Evolutionary conservation across 257 asterid genomes (phyloP).

Genomic region (Solanum chilense): DNA sequence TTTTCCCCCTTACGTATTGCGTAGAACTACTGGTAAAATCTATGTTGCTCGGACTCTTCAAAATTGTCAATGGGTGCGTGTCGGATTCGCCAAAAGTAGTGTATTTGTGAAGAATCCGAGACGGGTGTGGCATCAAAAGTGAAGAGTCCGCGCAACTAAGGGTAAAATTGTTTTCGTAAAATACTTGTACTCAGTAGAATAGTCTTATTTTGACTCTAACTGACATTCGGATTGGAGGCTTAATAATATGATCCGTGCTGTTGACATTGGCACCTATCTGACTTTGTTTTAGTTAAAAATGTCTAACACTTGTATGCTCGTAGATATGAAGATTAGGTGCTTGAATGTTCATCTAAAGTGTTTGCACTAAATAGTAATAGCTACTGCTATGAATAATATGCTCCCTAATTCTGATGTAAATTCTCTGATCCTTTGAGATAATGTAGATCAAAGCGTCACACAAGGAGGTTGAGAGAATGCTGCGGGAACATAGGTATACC

Average conservation of each 20-base stretch:
- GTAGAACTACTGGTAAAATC: not conserved
- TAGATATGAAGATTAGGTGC: not conserved
- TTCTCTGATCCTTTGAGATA: slow-evolving; percentile 25
- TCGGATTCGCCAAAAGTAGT: no score
- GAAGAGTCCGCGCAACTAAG: no score
- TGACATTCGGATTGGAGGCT: not conserved
- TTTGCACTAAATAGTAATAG: not conserved
- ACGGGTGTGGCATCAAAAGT: no score
- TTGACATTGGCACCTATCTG: not conserved
- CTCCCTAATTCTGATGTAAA: not conserved
- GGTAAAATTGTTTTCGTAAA: not conserved
- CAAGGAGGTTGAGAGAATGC: slow-evolving; percentile 79
- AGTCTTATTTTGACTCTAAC: not conserved
- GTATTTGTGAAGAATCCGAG: no score
- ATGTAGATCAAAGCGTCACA: slow-evolving; percentile 87
- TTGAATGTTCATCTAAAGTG: not conserved
- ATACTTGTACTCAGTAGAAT: not conserved
- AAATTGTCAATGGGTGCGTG: no score
- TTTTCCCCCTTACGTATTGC: not conserved
- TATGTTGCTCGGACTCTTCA: no score
- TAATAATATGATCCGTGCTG: not conserved
- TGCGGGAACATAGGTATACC: slow-evolving; percentile 63
- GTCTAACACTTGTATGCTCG: not conserved
- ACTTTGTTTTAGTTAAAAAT: not conserved
- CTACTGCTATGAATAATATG: not conserved